Percentiles rank a stretch among this genome's conserved stretches.
These are phyloP conservation scores for Pterothamnion heteromorphum DNA, from an alignment of 31 red algal genomes.

Conservation along the genomic window DNA sequence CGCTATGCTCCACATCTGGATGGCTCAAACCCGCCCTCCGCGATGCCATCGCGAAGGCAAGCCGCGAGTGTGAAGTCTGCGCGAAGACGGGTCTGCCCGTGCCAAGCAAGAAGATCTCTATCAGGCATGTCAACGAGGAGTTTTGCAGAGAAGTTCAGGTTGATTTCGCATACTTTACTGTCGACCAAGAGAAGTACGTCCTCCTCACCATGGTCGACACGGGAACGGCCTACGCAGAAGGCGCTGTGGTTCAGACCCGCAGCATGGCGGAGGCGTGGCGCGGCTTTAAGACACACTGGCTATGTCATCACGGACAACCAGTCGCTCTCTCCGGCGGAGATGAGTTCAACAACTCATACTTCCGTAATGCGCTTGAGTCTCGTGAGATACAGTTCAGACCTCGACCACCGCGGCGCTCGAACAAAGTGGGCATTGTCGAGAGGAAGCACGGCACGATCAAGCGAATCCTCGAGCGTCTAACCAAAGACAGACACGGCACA, in stretches of 20 bases:
- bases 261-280: neutral
- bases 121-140: slow-evolving; percentile 6
- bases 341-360: neutral
- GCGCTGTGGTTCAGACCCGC: neutral
- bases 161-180: neutral
- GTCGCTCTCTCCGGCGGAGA: slow-evolving; percentile 31
- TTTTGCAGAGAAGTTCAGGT: slow-evolving; percentile 37
- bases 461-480: slow-evolving; percentile 15
- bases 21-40: no score
- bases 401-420: slow-evolving; percentile 26
- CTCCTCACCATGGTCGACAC: slow-evolving; percentile 9
- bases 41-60: no score
- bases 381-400: slow-evolving; percentile 33
- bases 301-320: neutral
- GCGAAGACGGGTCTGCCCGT: neutral
- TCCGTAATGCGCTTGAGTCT: neutral
- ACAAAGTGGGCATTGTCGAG: slow-evolving; percentile 21
- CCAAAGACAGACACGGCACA: neutral
- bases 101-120: slow-evolving; percentile 30
- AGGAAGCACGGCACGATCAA: neutral
- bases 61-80: neutral
- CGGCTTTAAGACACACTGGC: slow-evolving; percentile 29
- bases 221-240: slow-evolving; percentile 26
- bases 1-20: no score
- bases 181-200: neutral